Base-by-base conservation (phyloP, 441 rosid genomes). In the Viola pubescens region DNA sequence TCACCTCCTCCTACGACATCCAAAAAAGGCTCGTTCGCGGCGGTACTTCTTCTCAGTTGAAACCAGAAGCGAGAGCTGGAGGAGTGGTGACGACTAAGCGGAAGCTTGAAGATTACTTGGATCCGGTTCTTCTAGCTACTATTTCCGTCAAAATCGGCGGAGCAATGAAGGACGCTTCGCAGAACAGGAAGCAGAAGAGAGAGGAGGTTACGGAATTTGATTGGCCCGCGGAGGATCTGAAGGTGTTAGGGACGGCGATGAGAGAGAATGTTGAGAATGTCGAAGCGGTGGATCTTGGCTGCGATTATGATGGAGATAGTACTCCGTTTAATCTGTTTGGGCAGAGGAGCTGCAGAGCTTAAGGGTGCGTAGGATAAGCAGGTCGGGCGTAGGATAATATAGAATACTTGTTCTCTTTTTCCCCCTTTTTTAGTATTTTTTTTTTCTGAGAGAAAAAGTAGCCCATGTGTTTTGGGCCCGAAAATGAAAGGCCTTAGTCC, bases 1-100 rank as follows among this genome's bases (percentile, higher is more conserved):
- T 65, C 6, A 48, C 75, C 61, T 53, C 71, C 68, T 13, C 58
- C 37, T 58, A 71, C n/a, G 71, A 66, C 9, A 62, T 71, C 65
- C 65, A 71, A 38, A 40, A 46, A 12, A 68, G 65, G 54, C 68
- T 62, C 58, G 50, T 62, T 59, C 65, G 65, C 13, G 60, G 58
- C 3, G 34, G 34, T 26, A 26, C 34, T 26, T 26, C 3, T 26
- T 26, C 34, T 26, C 34, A 26, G 34, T 26, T 26, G 34, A 26
- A 26, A 26, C 34, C 34, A 26, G 34, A 26, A 26, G 3, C 34
- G 34, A 26, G 34, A 26, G 34, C 34, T 26, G 34, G 34, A 26
- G 34, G 34, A 0, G 34, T 26, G 34, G 34, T 26, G 34, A 26
- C 3, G 34, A 26, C 34, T 26, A 26, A 26, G 34, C 1, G 34